Conservation (phyloP, 768 basidiomycete genomes). For the Lepiota subincarnata region DNA sequence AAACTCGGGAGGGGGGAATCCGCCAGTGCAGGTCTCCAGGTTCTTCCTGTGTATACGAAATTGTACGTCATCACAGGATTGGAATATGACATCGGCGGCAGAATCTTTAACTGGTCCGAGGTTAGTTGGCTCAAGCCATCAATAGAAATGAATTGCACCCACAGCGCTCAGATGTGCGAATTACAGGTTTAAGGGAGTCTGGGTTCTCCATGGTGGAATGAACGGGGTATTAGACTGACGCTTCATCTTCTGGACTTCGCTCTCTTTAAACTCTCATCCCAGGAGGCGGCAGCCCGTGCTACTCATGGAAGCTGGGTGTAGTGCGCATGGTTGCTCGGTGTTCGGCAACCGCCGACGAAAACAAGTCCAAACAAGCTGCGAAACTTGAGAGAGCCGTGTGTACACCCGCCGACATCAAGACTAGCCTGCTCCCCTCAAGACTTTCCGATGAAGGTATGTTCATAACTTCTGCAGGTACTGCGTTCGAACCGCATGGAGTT, state of each 20-base stretch:
- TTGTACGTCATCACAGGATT: conserved; percentile 22
- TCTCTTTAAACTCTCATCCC: not conserved
- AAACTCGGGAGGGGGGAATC: conserved; percentile 24
- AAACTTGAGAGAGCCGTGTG: not conserved
- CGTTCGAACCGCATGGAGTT: not conserved
- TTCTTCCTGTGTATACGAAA: conserved; percentile 25
- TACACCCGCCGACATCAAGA: conserved; percentile 8
- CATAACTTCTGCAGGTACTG: not conserved
- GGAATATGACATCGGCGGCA: conserved; percentile 26
- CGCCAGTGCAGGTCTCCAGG: conserved; percentile 23
- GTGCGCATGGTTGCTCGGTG: not conserved
- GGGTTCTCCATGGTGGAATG: not conserved
- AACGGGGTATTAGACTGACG: not conserved
- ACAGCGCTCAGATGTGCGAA: not conserved
- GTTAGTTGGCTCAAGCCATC: not conserved
- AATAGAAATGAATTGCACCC: not conserved
- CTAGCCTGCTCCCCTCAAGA: conserved; percentile 9
- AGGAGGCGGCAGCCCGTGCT: not conserved
- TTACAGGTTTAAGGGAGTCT: not conserved
- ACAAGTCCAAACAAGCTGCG: not conserved
- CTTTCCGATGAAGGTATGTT: conserved; percentile 9
- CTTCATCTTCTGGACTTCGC: not conserved
- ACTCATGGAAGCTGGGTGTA: not conserved
- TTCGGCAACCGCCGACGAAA: conserved; percentile 5
- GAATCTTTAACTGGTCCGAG: conserved; percentile 19